Percentiles rank a stretch among this genome's conserved stretches.
Conservation (phyloP, 129 eudicot species). For the Artemisia argyi region DNA sequence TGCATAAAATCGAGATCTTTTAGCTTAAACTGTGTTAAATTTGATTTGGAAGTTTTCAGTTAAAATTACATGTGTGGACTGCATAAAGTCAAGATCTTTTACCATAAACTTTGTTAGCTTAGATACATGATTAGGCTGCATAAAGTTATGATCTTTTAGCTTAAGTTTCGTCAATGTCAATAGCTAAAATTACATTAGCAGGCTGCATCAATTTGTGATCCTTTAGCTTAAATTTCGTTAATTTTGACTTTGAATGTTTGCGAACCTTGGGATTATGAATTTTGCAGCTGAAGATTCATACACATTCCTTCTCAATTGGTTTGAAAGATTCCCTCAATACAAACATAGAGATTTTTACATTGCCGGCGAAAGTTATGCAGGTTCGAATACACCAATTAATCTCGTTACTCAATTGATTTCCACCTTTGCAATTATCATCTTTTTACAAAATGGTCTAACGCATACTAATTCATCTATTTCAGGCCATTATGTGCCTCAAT, state of each 20-base stretch:
- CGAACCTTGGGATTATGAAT: constrained; percentile 27
- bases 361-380: constrained; percentile 99
- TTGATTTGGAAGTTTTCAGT: constrained; percentile 26
- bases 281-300: constrained; percentile 91
- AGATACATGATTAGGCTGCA: neutral
- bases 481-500: constrained; percentile 99
- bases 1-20: constrained; percentile 21
- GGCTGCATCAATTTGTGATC: constrained; percentile 13
- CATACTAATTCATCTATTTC: constrained; percentile 21
- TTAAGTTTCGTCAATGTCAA: too few relatives aligned
- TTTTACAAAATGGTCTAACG: constrained; percentile 14
- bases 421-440: neutral
- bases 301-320: constrained; percentile 73
- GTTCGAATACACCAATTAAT: constrained; percentile 30
- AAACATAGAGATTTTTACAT: constrained; percentile 87
- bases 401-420: neutral
- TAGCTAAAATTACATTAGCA: neutral
- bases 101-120: constrained; percentile 18
- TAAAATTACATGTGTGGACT: constrained; percentile 5
- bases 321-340: constrained; percentile 96
- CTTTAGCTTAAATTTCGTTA: constrained; percentile 26
- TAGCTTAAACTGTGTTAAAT: constrained; percentile 23
- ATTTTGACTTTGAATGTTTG: constrained; percentile 27
- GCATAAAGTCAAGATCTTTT: constrained; percentile 7
- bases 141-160: constrained; percentile 14